These are phyloP conservation scores for Calonectria hongkongensis DNA, from an alignment of 2,329 filamentous ascomycete species.

Conservation along the genomic window DNA sequence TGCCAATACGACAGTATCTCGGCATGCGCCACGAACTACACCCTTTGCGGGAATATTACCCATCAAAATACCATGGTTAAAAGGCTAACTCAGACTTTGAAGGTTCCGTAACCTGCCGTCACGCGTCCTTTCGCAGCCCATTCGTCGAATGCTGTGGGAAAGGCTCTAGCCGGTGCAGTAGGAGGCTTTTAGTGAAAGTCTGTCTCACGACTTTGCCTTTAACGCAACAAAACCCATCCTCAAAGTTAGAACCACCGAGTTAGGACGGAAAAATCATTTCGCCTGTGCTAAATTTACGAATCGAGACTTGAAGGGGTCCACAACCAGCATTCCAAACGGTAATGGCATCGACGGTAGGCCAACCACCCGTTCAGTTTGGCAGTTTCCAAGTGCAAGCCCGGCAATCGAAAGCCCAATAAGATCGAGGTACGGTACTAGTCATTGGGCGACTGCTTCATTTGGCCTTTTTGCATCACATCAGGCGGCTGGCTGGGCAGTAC, in stretches of 20 bases:
- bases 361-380: neutral
- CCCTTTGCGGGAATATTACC: constrained; percentile 5
- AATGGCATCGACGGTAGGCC: neutral
- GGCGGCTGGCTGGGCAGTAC: neutral
- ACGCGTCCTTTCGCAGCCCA: neutral
- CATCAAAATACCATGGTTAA: constrained; percentile 2
- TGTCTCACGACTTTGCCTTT: neutral
- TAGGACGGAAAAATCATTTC: neutral
- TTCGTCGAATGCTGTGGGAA: neutral
- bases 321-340: constrained; percentile 16
- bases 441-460: neutral
- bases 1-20: neutral
- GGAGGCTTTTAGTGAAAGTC: neutral
- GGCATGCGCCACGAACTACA: constrained; percentile 5
- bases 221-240: neutral
- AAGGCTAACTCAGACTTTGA: neutral
- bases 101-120: neutral
- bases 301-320: constrained; percentile 3
- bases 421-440: too few relatives aligned
- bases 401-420: neutral
- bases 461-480: neutral
- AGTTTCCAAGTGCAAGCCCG: neutral
- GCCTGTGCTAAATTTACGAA: constrained; percentile 12
- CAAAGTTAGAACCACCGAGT: neutral
- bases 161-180: neutral